Evolutionary conservation across 441 rosid genomes (phyloP).

Genomic region (Flueggea neowawraea): DNA sequence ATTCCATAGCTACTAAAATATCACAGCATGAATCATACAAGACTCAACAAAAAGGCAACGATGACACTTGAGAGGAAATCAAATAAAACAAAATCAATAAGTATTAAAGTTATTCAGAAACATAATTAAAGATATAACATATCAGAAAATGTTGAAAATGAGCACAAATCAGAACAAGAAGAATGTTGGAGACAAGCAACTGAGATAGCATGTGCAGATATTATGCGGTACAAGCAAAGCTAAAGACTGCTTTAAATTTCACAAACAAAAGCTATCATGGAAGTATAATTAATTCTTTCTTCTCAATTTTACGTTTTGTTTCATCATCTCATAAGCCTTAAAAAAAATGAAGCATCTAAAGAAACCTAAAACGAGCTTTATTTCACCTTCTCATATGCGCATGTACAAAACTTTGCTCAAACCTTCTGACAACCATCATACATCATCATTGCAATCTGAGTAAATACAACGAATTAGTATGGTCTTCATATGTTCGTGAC

Average conservation of each 20-base stretch:
- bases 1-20: neutral
- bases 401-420: conserved; percentile 50
- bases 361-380: conserved; percentile 31
- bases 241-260: neutral
- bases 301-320: conserved; percentile 1
- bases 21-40: neutral
- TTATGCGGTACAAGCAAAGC: neutral
- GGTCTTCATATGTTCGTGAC: conserved; percentile 24
- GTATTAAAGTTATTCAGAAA: no score
- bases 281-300: conserved; percentile 7
- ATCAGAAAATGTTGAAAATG: no score
- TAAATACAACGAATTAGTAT: conserved; percentile 54
- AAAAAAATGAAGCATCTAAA: conserved; percentile 24
- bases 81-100: no score
- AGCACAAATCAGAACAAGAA: no score
- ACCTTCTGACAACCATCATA: conserved; percentile 72
- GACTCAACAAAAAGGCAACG: neutral
- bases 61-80: no score
- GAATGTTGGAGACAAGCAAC: no score
- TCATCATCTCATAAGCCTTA: conserved; percentile 8
- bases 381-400: conserved; percentile 58
- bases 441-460: conserved; percentile 98
- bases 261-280: neutral
- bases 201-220: no score
- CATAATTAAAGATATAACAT: no score